phyloP scores from a whole-genome alignment of 78 protist genomes.

The Dictyostelium intermedium region DNA sequence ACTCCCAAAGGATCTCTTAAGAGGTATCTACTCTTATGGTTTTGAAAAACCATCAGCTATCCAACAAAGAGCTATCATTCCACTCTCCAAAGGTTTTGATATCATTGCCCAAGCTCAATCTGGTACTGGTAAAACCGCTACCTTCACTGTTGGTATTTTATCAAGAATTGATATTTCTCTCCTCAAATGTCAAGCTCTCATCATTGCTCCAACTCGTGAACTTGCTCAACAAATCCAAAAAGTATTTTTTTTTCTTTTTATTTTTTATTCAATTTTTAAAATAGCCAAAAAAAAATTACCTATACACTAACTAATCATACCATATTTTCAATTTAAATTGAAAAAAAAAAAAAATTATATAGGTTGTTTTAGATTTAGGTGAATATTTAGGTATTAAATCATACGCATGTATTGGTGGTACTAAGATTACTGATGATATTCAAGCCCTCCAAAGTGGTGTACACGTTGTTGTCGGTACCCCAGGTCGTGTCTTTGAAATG shows the following conservation, averaged over 20 bases:
- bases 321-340: no score
- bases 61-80: conserved; percentile 98
- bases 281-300: no score
- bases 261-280: no score
- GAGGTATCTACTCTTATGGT: conserved; percentile 98
- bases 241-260: conserved; percentile 33
- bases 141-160: conserved; percentile 93
- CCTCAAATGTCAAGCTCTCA: conserved; percentile 93
- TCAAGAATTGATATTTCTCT: conserved; percentile 85
- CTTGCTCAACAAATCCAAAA: conserved; percentile 98
- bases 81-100: conserved; percentile 93
- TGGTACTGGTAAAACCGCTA: conserved; percentile 99
- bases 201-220: conserved; percentile 99
- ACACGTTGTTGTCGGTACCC: conserved; percentile 99
- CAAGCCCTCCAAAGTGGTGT: conserved; percentile 86
- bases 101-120: conserved; percentile 99
- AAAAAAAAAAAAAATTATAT: not conserved
- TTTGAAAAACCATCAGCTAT: conserved; percentile 99
- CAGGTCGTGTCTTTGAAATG: conserved; percentile 99
- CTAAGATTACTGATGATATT: conserved; percentile 95
- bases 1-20: conserved; percentile 94
- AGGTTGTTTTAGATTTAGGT: conserved; percentile 92
- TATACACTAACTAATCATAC: no score
- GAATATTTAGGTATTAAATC: conserved; percentile 91
- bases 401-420: conserved; percentile 99